Evolutionary conservation across 2,329 filamentous ascomycete species (phyloP), one percentile per base, ranked within the genome.

Genomic region (Diplodia corticola): DNA sequence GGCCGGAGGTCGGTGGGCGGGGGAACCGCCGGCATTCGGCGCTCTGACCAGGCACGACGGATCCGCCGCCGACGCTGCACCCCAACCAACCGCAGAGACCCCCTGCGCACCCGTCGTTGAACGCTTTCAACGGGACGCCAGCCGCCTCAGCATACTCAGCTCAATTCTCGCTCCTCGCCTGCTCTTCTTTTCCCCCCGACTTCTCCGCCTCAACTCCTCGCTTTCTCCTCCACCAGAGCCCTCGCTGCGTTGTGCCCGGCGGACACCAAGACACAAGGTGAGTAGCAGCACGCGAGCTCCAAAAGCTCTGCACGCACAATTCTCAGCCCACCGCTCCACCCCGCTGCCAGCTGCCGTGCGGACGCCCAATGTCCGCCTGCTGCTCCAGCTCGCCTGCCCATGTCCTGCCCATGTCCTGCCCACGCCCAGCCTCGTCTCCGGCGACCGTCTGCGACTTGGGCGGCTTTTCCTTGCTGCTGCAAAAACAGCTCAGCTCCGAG

Each of bases 231-330:
- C 22, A 46, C n/a, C 37, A 49, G 40, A 54, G 28, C 24, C 24
- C 22, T 20, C 55, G 55, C 55, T 59, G 55, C 57, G 57, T 49
- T 61, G 57, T 40, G 57, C n/a, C 12, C 57, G 30, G 57, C 57
- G 57, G 40, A 44, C 40, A 44, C 17, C 40, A 61, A 61, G 40
- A 49, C 28, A 12, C 44, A 17, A 61, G 57, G 57, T 61, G 15
- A 33, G 57, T 49, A 30, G 24, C 37, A 26, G 13, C 55, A 20
- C 35, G 54, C 54, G 17, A 57, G 54, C 54, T 57, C 54, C 51
- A 35, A 37, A 26, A 57, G 20, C 54, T 44, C 22, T 28, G 54
- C 33, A 15, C 30, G 26, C 33, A 55, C 53, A 37, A 35, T 55
- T 57, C 54, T 44, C 20, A 20, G 13, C 26, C 37, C 55, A 15